Evolutionary conservation across 2,329 filamentous ascomycete genomes (phyloP).

Genomic region (Fusarium brachygibbosum): DNA sequence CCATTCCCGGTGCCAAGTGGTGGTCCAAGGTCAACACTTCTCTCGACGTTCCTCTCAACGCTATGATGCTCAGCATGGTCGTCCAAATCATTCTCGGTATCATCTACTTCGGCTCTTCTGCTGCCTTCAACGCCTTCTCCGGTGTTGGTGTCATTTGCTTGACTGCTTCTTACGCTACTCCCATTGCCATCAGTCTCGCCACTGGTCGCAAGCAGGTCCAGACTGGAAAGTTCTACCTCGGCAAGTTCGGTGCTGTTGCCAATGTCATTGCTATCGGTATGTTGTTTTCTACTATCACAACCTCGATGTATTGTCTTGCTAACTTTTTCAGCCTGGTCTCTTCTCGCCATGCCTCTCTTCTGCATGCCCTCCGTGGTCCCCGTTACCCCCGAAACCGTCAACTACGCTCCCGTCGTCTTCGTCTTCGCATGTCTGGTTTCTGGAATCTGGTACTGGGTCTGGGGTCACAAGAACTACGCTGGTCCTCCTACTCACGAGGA

Average conservation of each 20-base stretch:
- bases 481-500: conserved; percentile 68
- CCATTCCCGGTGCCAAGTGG: conserved; percentile 72
- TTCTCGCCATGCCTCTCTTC: conserved; percentile 78
- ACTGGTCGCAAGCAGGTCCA: conserved; percentile 71
- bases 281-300: conserved; percentile 45
- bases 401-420: conserved; percentile 83
- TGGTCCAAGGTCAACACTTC: conserved; percentile 73
- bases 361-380: conserved; percentile 78
- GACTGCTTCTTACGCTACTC: conserved; percentile 76
- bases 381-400: conserved; percentile 70
- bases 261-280: conserved; percentile 75
- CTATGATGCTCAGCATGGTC: conserved; percentile 78
- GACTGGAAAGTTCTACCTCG: conserved; percentile 71
- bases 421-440: conserved; percentile 73
- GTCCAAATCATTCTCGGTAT: conserved; percentile 73
- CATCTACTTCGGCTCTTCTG: conserved; percentile 77
- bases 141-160: conserved; percentile 78
- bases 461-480: conserved; percentile 77
- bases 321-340: conserved; percentile 68
- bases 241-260: conserved; percentile 69
- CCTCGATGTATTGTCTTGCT: conserved; percentile 10
- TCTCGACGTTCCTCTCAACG: conserved; percentile 76
- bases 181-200: conserved; percentile 74
- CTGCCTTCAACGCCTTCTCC: conserved; percentile 80
- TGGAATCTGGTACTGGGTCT: conserved; percentile 75